Conservation (phyloP, 106 monocot genomes). For the Amphibolis antarctica region DNA sequence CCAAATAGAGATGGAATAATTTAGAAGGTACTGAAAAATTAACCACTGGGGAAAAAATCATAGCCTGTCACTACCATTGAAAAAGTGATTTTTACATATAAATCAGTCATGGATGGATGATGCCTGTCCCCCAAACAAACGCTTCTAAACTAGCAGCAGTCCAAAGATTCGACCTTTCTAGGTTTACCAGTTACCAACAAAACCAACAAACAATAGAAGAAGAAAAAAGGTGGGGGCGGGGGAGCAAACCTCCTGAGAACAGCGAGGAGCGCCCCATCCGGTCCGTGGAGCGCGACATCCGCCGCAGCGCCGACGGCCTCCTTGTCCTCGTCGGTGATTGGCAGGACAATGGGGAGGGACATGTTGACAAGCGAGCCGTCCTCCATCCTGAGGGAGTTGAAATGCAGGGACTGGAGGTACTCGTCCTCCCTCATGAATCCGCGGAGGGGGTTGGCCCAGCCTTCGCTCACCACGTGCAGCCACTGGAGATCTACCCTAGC, state of each 20-base stretch:
- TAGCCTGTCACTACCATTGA: too few relatives aligned
- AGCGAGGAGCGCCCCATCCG: slow-evolving; percentile 46
- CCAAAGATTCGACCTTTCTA: too few relatives aligned
- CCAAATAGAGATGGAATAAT: too few relatives aligned
- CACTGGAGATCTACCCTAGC: slow-evolving; percentile 65
- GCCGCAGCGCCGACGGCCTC: slow-evolving; percentile 30
- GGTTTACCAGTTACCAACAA: neutral
- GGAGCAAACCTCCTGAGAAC: slow-evolving; percentile 51
- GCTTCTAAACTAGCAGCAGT: too few relatives aligned
- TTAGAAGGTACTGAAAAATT: too few relatives aligned
- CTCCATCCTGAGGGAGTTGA: slow-evolving; percentile 52
- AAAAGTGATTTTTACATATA: too few relatives aligned
- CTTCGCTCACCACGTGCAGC: slow-evolving; percentile 86
- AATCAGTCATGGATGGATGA: too few relatives aligned
- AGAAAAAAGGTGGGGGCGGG: neutral
- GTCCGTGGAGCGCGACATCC: slow-evolving; percentile 57
- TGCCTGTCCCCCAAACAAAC: too few relatives aligned
- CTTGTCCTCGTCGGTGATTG: slow-evolving; percentile 51
- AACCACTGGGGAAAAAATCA: too few relatives aligned
- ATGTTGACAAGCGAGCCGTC: slow-evolving; percentile 84
- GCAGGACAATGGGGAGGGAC: slow-evolving; percentile 94
- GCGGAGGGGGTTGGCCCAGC: slow-evolving; percentile 92
- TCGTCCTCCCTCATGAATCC: slow-evolving; percentile 96
- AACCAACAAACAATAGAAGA: neutral
- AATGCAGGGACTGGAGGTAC: slow-evolving; percentile 90